Conservation (phyloP, 768 basidiomycete species). For the Tubosaeta brunneosetosa region DNA sequence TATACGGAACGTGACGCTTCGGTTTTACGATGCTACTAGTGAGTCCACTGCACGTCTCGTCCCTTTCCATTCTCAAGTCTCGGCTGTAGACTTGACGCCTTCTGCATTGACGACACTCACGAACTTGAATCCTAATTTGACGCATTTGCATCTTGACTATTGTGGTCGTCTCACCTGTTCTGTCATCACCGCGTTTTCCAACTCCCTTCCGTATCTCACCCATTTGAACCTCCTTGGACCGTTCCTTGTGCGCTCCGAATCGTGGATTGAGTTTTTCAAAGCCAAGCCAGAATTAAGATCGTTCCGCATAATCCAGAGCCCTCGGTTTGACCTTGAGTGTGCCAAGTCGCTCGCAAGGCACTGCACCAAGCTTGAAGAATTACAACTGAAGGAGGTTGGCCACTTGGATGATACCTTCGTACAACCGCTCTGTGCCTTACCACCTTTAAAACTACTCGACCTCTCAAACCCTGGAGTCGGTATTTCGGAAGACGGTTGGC, state of each 20-base stretch:
- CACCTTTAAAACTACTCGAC: conserved; percentile 56
- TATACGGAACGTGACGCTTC: conserved; percentile 57
- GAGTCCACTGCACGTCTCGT: conserved; percentile 25
- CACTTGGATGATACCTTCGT: conserved; percentile 64
- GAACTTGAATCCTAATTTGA: conserved; percentile 80
- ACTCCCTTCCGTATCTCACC: conserved; percentile 58
- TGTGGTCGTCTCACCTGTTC: conserved; percentile 77
- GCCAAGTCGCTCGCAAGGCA: conserved; percentile 49
- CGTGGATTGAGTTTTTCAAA: conserved; percentile 75
- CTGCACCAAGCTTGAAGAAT: conserved; percentile 53
- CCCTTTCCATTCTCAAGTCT: conserved; percentile 1
- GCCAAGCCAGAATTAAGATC: conserved; percentile 57
- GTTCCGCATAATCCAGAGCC: conserved; percentile 81
- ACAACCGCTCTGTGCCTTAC: conserved; percentile 37
- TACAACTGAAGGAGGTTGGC: conserved; percentile 78
- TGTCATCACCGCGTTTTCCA: conserved; percentile 55
- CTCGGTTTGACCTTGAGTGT: conserved; percentile 75
- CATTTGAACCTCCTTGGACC: conserved; percentile 82
- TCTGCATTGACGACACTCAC: conserved; percentile 67
- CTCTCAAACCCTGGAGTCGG: conserved; percentile 58
- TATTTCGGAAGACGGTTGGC: conserved; percentile 51
- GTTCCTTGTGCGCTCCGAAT: conserved; percentile 69
- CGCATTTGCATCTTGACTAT: conserved; percentile 71
- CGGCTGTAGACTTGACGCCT: conserved; percentile 57
- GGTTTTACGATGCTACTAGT: conserved; percentile 90